Evolutionary conservation across 73 alveolate species (phyloP).

Genomic region (Tetrahymena malaccensis): DNA sequence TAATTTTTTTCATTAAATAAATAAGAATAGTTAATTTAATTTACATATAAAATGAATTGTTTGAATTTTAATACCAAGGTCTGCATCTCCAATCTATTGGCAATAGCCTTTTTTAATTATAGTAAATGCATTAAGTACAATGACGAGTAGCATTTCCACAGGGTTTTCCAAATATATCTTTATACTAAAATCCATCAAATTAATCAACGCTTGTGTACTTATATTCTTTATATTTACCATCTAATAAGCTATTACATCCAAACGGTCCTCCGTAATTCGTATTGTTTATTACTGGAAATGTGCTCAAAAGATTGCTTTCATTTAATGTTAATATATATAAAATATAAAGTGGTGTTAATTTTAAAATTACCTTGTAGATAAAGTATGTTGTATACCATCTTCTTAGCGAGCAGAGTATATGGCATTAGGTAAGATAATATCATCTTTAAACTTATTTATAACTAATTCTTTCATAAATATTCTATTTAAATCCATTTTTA

Average conservation of each 20-base stretch:
- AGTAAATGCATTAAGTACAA: not conserved
- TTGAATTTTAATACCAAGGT: not conserved
- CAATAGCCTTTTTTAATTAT: not conserved
- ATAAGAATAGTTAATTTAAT: no score
- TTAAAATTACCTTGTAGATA: not conserved
- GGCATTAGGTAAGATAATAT: not conserved
- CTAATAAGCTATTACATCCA: not conserved
- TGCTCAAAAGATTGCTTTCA: not conserved
- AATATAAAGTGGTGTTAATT: no score
- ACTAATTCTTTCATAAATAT: no score
- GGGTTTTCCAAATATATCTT: not conserved
- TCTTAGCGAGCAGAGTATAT: not conserved
- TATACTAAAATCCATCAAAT: not conserved
- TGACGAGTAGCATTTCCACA: not conserved
- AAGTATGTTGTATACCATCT: not conserved
- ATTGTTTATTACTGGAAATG: not conserved
- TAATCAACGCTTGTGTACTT: not conserved
- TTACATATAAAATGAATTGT: not conserved
- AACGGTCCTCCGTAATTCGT: not conserved
- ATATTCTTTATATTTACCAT: not conserved
- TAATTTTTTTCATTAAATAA: no score
- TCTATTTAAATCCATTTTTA: not conserved
- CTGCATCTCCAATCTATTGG: not conserved
- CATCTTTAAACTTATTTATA: not conserved
- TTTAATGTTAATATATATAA: no score